Conservation (phyloP, 169 alveolate genomes). For the Perkinsus marinus region DNA sequence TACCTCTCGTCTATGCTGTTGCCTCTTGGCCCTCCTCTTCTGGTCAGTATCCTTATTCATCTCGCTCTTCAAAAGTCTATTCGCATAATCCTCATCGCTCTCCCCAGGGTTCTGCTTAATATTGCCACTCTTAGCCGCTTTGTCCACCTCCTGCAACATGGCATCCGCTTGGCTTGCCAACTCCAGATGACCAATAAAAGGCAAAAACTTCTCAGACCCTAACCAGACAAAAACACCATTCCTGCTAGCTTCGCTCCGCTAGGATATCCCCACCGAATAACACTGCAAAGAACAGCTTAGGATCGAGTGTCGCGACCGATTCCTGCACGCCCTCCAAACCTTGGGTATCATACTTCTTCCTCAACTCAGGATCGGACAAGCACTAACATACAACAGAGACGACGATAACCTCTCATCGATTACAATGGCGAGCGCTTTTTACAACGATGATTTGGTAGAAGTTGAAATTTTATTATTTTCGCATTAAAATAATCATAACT, state of each 20-base stretch:
- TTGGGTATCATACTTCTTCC: conserved; percentile 43
- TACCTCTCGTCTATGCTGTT: conserved; percentile 10
- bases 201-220: conserved; percentile 15
- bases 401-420: background rate
- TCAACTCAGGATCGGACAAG: conserved; percentile 55
- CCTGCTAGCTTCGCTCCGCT: background rate
- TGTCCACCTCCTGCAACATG: conserved; percentile 1
- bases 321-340: conserved; percentile 52
- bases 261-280: conserved; percentile 13
- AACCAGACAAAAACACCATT: background rate
- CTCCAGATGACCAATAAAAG: conserved; percentile 24
- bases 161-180: conserved; percentile 12
- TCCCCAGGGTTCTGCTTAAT: conserved; percentile 8
- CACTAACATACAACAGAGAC: background rate
- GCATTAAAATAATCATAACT: too few relatives aligned
- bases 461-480: too few relatives aligned
- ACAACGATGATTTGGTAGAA: too few relatives aligned
- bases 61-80: background rate
- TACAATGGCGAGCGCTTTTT: too few relatives aligned
- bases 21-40: conserved; percentile 8
- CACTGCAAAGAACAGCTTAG: conserved; percentile 22
- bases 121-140: background rate
- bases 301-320: conserved; percentile 35
- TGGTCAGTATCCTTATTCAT: background rate
- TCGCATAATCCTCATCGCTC: conserved; percentile 8